phyloP scores from a whole-genome alignment of 78 protist genomes.

The Capsaspora owczarzaki region DNA sequence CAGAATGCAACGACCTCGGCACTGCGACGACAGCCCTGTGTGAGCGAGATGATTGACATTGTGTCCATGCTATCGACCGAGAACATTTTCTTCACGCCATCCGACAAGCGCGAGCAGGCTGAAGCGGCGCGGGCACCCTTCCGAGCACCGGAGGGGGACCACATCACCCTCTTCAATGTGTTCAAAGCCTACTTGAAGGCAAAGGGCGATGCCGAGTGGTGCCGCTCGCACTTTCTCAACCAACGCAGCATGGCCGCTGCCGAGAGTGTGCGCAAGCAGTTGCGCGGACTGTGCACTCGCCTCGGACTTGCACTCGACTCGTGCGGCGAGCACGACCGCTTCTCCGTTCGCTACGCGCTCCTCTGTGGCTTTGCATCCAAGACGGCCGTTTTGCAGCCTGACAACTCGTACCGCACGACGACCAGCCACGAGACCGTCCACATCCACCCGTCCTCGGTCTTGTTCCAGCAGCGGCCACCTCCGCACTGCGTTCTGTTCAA shows the following conservation, averaged over 20 bases:
- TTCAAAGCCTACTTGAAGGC: conserved; percentile 79
- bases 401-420: too few species aligned
- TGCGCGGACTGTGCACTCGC: too few species aligned
- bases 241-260: conserved; percentile 55
- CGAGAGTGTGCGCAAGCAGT: too few species aligned
- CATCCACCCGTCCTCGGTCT: conserved; percentile 86
- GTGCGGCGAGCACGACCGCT: too few species aligned
- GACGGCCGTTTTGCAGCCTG: too few species aligned
- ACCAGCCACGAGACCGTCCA: too few species aligned
- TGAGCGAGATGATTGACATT: conserved; percentile 67
- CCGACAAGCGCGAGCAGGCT: conserved; percentile 78
- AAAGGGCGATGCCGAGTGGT: conserved; percentile 71
- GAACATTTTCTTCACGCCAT: conserved; percentile 81
- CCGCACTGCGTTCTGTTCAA: conserved; percentile 98
- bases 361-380: too few species aligned
- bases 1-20: conserved; percentile 21
- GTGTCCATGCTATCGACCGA: conserved; percentile 87
- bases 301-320: too few species aligned
- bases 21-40: too few species aligned
- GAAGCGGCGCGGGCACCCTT: conserved; percentile 83
- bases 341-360: too few species aligned
- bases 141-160: conserved; percentile 91
- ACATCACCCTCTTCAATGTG: conserved; percentile 87
- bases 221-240: conserved; percentile 82
- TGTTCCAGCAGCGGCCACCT: conserved; percentile 39